Base-by-base conservation (phyloP, 768 basidiomycete genomes). In the Leccinum fibrillosum region DNA sequence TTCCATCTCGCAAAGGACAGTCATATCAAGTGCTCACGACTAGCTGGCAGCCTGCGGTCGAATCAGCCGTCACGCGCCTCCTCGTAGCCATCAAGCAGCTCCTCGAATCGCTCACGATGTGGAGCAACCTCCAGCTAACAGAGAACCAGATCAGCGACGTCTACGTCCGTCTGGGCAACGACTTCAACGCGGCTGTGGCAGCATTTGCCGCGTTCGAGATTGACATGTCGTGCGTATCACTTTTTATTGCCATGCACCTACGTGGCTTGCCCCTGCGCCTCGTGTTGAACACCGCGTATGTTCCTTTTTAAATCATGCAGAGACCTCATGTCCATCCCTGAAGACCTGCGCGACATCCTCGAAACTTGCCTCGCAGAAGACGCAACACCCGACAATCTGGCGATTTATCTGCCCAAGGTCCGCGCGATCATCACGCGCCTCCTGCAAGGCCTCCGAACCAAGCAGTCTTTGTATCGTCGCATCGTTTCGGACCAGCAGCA, bases 111-210 rank as follows among this genome's bases (percentile, higher is more conserved):
- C 80, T 97, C 55, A 92, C 90, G 6, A 76, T 82, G 76, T 97
- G 94, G 94, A 91, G 90, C 72, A 79, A 79, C 58, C 74, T 82
- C 59, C 80, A 85, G 65, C 80, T 89, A 65, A 79, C 85, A 56
- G 94, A 96, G 69, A 76, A 73, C 45, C 80, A 90, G 64, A 94
- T 99, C 69, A 97, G 94, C 80, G 93, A 98, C 73, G 91, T 97
- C 54, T 99, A 99, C 74, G 97, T 99, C 54, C 85, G 86, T 55
- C 80, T 99, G 23, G 97, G 97, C 23, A 98, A 98, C 74, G 95
- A 97, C 70, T 98, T 99, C 79, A 98, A 98, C 69, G 83, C 85
- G 15, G 94, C 94, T 10, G 92, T 95, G 39, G 84, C 88, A 54
- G 93, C 94, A 1, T 99, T 99, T 70, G 82, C 82, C 2, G 77